phyloP scores from a whole-genome alignment of 805 yeast species.

The Yarrowia hollandica region DNA sequence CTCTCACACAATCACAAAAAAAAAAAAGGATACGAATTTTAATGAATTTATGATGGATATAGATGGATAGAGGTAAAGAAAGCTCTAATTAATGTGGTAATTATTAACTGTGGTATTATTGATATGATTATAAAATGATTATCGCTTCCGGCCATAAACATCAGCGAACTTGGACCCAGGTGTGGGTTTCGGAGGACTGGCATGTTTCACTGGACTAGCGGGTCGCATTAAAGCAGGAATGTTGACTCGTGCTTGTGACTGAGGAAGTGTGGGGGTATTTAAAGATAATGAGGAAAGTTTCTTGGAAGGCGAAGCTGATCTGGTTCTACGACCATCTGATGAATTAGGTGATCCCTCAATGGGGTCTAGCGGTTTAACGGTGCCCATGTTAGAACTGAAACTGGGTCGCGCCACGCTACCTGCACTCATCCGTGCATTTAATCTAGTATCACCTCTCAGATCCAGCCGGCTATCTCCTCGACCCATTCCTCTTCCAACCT shows the following conservation, averaged over 20 bases:
- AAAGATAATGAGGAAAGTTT: background rate
- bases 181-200: constrained; percentile 7
- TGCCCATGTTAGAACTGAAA: background rate
- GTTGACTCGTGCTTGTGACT: constrained; percentile 6
- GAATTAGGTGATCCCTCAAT: constrained; percentile 19
- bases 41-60: constrained; percentile 11
- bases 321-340: background rate
- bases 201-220: constrained; percentile 7
- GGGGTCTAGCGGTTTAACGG: background rate
- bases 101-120: background rate
- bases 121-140: background rate
- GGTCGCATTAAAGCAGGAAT: constrained; percentile 25
- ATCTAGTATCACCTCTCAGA: background rate
- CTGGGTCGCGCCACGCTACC: background rate
- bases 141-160: constrained; percentile 11
- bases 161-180: constrained; percentile 16
- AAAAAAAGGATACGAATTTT: background rate
- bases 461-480: background rate
- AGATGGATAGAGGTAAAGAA: background rate
- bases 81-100: background rate
- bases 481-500: background rate
- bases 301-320: constrained; percentile 6
- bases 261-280: constrained; percentile 5
- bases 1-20: background rate
- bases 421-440: background rate